Base-by-base conservation (phyloP, 1,284 basidiomycete genomes). In the Ustanciosporium gigantosporum region DNA sequence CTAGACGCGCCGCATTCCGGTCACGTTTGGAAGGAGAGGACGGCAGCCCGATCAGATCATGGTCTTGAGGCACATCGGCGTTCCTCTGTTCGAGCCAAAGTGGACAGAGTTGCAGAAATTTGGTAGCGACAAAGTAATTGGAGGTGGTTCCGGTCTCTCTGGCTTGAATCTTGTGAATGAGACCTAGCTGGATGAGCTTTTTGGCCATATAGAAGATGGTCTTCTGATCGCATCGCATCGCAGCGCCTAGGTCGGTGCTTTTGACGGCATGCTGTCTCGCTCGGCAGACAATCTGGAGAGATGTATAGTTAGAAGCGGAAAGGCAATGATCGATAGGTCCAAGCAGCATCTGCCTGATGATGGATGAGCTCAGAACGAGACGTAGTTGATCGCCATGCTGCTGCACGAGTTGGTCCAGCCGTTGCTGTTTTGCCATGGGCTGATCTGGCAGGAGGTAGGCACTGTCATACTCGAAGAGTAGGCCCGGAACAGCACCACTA, bases 151-250 rank as follows among this genome's bases (percentile, higher is more conserved):
- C 67, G 20, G 64, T 67, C 36, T 73, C 68, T n/a, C 47, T 64
- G 24, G 68, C 68, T 5, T 59, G 46, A 55, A 73, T 48, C 38
- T 69, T 68, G 41, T 32, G 53, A 44, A 58, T 41, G 20, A 59
- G 56, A 17, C 42, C 40, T 24, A 40, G 46, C 16, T 73, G 51
- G 41, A 61, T 45, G 32, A 70, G 66, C 17, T 51, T 46, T 36
- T 73, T 70, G 47, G 64, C 66, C 0, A 73, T 48, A 49, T 73
- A 91, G 74, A 90, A 90, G 65, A 89, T 88, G 1, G 89, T 88
- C 78, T 91, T 92, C 70, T 90, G 88, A 72, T 92, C 90, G 69
- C 91, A 90, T 36, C 84, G 84, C n/a, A 89, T 87, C 64, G 84
- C 82, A 61, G 84, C 84, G 29, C 89, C 88, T 11, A 94, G 81